Base-by-base conservation (phyloP, 495 filamentous ascomycete genomes). In the Xylaria grammica region DNA sequence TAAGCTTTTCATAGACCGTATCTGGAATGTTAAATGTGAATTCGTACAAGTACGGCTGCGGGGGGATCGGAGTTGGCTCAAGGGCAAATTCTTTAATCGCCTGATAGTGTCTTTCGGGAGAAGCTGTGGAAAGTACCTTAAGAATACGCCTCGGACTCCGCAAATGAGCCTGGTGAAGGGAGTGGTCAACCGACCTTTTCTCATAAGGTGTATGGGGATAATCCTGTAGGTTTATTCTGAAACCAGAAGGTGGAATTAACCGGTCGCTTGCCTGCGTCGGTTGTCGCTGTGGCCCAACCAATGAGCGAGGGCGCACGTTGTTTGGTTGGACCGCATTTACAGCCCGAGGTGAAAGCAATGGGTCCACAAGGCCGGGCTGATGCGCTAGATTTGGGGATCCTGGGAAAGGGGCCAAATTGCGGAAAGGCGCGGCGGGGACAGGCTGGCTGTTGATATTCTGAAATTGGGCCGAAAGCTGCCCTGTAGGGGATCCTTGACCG, bases 121-220 rank as follows among this genome's bases (percentile, higher is more conserved):
- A 4, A 8, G 38, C 56, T 7, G 69, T 29, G 3, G 26, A 36
- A 1, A 11, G 22, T 9, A 68, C 60, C 45, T 74, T 36, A 4
- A 80, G 59, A 36, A 76, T 74, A 44, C 84, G 80, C 15, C 79
- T 69, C 0, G 87, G 87, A 60, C 86, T 88, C 32, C 82, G 79
- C 45, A 85, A 74, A 66, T 85, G 75, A 40, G 79, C 81, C 71
- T 87, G 85, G 61, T 90, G 87, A 36, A 90, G 77, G 4, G 82
- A 78, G 34, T 77, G 73, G 32, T 76, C 62, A 29, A 80, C 56
- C 30, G 86, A 79, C 68, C 79, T 79, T 6, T 74, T 75, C 8
- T 81, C 82, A 27, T 76, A 70, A 0, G 72, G 72, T 26, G 74
- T 75, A 17, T 75, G 71, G 0, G 82, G 75, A 66, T 72, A 76